Evolutionary conservation across 169 alveolate genomes (phyloP), one percentile per base, ranked within the genome.

Genomic region (Plasmodium vivax): DNA sequence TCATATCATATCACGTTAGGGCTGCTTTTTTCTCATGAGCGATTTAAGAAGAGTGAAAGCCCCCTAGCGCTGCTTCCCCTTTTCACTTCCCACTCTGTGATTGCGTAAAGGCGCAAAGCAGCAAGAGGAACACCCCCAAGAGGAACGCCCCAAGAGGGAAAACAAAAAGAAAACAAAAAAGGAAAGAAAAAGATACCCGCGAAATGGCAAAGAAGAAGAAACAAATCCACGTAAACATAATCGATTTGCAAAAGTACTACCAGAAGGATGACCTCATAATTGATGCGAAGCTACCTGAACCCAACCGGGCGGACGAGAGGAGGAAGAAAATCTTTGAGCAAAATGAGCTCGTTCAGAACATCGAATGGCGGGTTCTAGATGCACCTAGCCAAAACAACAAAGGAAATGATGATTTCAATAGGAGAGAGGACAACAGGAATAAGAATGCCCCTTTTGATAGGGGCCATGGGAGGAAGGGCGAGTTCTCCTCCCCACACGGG

Each of bases 311-410:
- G 41, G 87, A 77, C 19, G 71, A 19, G 71, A 88, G 54, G 62
- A 88, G 72, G 82, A 88, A 88, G 41, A 88, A 81, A 41, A 85
- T 34, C 34, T 85, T 73, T 27, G 94, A 88, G 45, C 58, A 88
- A 23, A 71, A 88, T 43, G 94, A 88, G 43, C n/a, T 79, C 27
- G 94, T 88, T 16, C 84, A 88, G 43, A 88, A 88, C n/a, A 81
- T 79, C 27, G 94, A 88, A 27, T 88, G 94, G 94, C 41, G 94
- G 75, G 72, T 88, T 7, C n/a, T 81, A 74, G 94, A 88, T 38
- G 23, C 27, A 58, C 83, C 56, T 2, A 73, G 82, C 80, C 34
- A 71, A 84, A 71, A 71, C 27, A 38, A 71, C n/a, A 34, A 79
- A 34, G 27, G 12, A n/a, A 54, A 83, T 71, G 32, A 73, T 8